phyloP scores from a whole-genome alignment of 306 rosid genomes.

The Biancaea sappan region DNA sequence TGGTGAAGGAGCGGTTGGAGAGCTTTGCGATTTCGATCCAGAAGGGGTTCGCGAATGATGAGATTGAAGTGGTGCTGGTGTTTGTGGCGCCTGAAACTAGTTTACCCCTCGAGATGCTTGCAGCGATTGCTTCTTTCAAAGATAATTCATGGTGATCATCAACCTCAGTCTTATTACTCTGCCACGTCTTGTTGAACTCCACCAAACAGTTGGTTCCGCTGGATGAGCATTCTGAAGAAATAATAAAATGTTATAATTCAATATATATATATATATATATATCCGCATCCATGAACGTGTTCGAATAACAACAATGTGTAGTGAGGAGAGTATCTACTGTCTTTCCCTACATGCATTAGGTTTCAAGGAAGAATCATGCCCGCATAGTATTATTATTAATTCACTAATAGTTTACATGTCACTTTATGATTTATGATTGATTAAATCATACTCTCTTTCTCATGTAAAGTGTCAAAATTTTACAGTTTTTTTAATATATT shows the following conservation, averaged over 20 bases:
- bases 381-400: too few species aligned
- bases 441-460: too few species aligned
- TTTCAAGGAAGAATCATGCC: neutral
- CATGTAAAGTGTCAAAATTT: too few species aligned
- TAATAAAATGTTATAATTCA: neutral
- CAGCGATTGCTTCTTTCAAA: slow-evolving; percentile 83
- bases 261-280: too few species aligned
- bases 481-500: too few species aligned
- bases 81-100: slow-evolving; percentile 73
- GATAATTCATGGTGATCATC: slow-evolving; percentile 41
- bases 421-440: too few species aligned
- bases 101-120: slow-evolving; percentile 78
- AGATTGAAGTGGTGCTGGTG: slow-evolving; percentile 51
- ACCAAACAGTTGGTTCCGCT: slow-evolving; percentile 78
- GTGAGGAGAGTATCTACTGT: neutral
- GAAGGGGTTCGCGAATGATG: slow-evolving; percentile 70
- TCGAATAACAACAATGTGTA: too few species aligned
- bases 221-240: slow-evolving; percentile 47
- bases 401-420: too few species aligned
- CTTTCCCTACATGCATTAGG: neutral
- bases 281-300: neutral
- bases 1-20: slow-evolving; percentile 53
- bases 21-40: slow-evolving; percentile 74
- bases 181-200: slow-evolving; percentile 90
- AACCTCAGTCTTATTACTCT: slow-evolving; percentile 3